phyloP scores from a whole-genome alignment of 1,139 yeast genomes.

The Pichia kudriavzevii region DNA sequence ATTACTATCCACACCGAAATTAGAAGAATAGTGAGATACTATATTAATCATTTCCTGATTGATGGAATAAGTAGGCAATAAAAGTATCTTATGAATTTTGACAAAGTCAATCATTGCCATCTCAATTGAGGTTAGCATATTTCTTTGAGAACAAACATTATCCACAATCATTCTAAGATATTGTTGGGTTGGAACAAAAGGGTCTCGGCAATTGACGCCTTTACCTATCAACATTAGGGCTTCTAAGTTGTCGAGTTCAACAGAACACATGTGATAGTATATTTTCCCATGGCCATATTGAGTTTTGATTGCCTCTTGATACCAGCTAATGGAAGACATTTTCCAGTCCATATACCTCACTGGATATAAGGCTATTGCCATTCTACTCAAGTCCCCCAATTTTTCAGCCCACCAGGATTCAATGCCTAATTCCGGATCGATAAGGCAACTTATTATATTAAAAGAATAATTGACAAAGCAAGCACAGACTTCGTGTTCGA shows the following conservation, averaged over 20 bases:
- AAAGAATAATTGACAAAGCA: constrained; percentile 30
- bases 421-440: constrained; percentile 29
- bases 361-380: constrained; percentile 77
- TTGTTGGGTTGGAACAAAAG: constrained; percentile 75
- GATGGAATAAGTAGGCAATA: constrained; percentile 41
- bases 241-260: constrained; percentile 71
- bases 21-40: constrained; percentile 61
- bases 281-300: constrained; percentile 75
- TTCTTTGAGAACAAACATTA: constrained; percentile 66
- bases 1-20: constrained; percentile 60
- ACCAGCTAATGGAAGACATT: constrained; percentile 72
- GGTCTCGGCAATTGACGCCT: constrained; percentile 70
- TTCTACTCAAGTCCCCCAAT: constrained; percentile 68
- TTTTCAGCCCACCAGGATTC: constrained; percentile 76
- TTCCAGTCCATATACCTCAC: constrained; percentile 79
- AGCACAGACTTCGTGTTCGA: constrained; percentile 31
- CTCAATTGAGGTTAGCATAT: constrained; percentile 50
- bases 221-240: constrained; percentile 74
- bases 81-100: constrained; percentile 53
- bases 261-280: constrained; percentile 77
- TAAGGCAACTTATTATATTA: constrained; percentile 29
- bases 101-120: constrained; percentile 60
- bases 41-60: constrained; percentile 50
- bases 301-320: constrained; percentile 58
- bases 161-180: constrained; percentile 70